Evolutionary conservation across 192 early-diverging fungal genomes (phyloP).

Genomic region (Diversispora epigaea): DNA sequence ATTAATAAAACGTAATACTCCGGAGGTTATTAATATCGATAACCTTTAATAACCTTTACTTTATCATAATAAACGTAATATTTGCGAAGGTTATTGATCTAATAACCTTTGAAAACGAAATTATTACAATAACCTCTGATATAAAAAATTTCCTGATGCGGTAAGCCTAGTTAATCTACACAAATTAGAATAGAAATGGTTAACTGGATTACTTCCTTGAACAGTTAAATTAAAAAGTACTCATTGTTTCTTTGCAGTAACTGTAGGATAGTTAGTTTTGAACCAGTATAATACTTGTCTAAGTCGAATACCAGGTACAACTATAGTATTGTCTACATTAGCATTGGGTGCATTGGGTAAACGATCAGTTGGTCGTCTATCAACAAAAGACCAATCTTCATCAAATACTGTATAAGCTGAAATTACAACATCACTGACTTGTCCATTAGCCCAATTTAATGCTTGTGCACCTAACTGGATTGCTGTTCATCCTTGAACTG

Average conservation of each 20-base stretch:
- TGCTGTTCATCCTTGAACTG: background rate
- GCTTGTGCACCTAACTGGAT: background rate
- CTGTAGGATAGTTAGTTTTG: background rate
- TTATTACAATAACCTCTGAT: no score
- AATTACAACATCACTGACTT: background rate
- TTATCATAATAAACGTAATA: no score
- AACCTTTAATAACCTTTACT: no score
- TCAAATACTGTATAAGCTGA: background rate
- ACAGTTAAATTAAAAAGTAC: background rate
- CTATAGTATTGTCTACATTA: background rate
- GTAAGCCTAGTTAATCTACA: background rate
- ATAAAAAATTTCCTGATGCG: no score
- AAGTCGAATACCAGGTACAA: background rate
- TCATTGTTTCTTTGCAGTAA: background rate
- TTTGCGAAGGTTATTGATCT: no score
- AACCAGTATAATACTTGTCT: conserved; percentile 2
- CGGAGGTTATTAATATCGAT: no score
- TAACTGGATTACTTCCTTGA: conserved; percentile 6
- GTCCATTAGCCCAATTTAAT: background rate
- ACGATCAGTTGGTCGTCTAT: background rate
- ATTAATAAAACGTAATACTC: no score
- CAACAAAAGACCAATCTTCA: background rate
- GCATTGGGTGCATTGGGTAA: conserved; percentile 6
- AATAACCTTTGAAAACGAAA: no score
- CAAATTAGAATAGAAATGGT: conserved; percentile 19